Evolutionary conservation across 2,329 filamentous ascomycete species (phyloP), one percentile per base, ranked within the genome.

Genomic region (Plectosphaerella sp.): DNA sequence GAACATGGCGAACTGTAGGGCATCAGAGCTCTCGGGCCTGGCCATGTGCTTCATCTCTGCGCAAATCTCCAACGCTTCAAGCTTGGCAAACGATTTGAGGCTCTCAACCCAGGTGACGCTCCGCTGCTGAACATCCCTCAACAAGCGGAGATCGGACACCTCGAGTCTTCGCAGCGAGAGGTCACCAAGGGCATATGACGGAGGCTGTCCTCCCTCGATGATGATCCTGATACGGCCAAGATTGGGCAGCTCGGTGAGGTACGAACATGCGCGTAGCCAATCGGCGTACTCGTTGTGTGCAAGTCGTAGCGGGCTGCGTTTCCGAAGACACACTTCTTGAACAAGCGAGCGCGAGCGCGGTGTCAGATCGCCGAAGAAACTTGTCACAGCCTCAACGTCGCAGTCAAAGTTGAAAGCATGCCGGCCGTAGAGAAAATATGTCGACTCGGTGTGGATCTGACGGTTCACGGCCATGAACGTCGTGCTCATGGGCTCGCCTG

Each of bases 341-440:
- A 86, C 66, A 46, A 77, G 67, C 10, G 64, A 62, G 35, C 78
- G 72, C 2, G 77, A 75, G 16, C 64, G 58, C 1, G 74, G 71
- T 3, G 77, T 80, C 35, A 84, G 72, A 61, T 86, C 81, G 33
- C 70, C 68, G 39, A 87, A 69, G 61, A 86, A 86, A 0, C 82
- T 80, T 1, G 77, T 72, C 6, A 83, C 73, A 15, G 82, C 80
- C 64, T 86, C 83, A 57, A 86, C 71, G 64, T 82, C 73, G 47
- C 73, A 72, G 55, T 77, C 78, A 62, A 87, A 87, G 59, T 79
- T 76, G 63, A 86, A 86, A 1, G 70, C 69, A 61, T 84, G 79
- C 51, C 64, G 68, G 8, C 69, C 71, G 64, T 86, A 87, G 4
- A 87, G 68, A 15, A 81, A 62, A 52, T 77, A 72, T 4, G 76